Conservation (phyloP, 306 rosid genomes). For the Dryas alaskensis region DNA sequence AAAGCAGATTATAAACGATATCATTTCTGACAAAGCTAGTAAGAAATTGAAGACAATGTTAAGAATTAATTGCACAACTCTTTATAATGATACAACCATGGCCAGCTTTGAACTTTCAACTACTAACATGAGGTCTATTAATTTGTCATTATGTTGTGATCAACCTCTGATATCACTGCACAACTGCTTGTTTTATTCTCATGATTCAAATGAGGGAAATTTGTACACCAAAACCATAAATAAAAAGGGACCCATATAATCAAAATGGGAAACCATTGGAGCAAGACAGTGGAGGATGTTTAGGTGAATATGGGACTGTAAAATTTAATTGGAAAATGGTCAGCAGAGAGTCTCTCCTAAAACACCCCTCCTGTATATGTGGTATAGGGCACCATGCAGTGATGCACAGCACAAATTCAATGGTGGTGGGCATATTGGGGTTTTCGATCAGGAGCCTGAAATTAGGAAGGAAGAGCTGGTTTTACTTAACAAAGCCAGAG, state of each 20-base stretch:
- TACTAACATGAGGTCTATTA: conserved; percentile 15
- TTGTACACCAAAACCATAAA: conserved; percentile 1
- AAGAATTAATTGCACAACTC: neutral
- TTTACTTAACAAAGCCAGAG: neutral
- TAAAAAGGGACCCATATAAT: neutral
- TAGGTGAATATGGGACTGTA: neutral
- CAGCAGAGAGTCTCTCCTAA: no score
- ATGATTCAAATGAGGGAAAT: neutral
- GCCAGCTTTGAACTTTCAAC: conserved; percentile 26
- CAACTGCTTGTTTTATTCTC: conserved; percentile 1
- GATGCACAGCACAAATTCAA: no score
- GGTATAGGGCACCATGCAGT: no score
- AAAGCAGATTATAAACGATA: no score
- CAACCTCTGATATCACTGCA: neutral
- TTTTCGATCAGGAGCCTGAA: no score
- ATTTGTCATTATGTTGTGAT: neutral
- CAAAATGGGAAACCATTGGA: neutral
- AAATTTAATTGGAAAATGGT: neutral
- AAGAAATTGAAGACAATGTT: no score
- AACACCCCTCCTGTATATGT: no score
- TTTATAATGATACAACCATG: neutral
- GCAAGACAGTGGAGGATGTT: neutral
- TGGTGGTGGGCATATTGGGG: no score
- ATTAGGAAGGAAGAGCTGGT: no score
- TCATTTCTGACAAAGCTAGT: no score